phyloP scores from a whole-genome alignment of 352 stramenopile species.

The Aphanomyces invadans region DNA sequence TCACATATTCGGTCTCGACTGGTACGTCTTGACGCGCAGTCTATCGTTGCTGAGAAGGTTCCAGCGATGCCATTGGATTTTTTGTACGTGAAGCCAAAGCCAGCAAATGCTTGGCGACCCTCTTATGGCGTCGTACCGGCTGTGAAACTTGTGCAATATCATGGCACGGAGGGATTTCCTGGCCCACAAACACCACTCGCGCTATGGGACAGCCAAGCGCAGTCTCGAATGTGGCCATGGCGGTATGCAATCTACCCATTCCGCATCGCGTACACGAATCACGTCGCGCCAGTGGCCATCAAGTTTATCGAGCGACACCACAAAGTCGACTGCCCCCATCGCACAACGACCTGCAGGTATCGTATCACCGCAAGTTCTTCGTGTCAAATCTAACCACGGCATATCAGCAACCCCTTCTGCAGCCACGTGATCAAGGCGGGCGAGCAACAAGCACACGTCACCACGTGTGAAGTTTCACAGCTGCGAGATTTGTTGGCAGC shows the following conservation, averaged over 20 bases:
- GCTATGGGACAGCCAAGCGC: conserved; percentile 38
- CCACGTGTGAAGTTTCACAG: not conserved
- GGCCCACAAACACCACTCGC: conserved; percentile 44
- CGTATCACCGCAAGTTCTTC: conserved; percentile 23
- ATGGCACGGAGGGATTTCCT: conserved; percentile 61
- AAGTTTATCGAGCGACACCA: conserved; percentile 47
- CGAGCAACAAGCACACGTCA: not conserved
- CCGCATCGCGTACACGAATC: not conserved
- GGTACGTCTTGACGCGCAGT: not conserved
- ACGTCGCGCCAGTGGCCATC: conserved; percentile 25
- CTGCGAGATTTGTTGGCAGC: conserved; percentile 1
- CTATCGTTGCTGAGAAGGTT: not conserved
- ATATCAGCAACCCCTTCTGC: conserved; percentile 6
- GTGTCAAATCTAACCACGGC: too few species aligned
- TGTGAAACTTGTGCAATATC: conserved; percentile 56
- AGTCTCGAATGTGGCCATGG: conserved; percentile 37
- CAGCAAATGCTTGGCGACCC: conserved; percentile 43
- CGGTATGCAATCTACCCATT: not conserved
- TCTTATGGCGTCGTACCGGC: conserved; percentile 51
- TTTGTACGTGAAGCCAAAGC: conserved; percentile 45
- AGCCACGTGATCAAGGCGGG: not conserved
- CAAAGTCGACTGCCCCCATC: conserved; percentile 36
- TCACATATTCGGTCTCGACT: conserved; percentile 8
- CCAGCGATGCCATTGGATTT: conserved; percentile 36
- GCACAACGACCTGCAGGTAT: conserved; percentile 51